Conservation (phyloP, 352 stramenopile genomes). For the Phytophthora ohioensis region DNA sequence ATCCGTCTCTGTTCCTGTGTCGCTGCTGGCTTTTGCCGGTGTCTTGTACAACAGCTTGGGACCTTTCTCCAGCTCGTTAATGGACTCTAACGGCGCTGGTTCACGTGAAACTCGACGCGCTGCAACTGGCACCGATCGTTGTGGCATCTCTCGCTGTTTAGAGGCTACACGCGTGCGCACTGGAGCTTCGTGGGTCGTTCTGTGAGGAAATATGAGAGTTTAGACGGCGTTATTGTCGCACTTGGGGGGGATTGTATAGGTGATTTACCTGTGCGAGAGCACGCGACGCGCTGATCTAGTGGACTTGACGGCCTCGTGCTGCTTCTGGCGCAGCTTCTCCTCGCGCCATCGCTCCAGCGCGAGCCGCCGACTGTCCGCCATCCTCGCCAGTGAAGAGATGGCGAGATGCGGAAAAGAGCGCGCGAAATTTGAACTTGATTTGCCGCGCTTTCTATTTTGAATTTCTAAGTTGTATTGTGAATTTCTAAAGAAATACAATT, state of each 20-base stretch:
- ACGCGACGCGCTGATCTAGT: slow-evolving; percentile 12
- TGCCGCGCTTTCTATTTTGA: slow-evolving; percentile 11
- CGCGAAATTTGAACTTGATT: slow-evolving; percentile 30
- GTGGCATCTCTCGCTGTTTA: background rate
- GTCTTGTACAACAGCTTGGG: slow-evolving; percentile 26
- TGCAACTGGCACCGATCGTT: background rate
- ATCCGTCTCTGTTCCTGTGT: background rate
- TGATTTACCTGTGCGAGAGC: slow-evolving; percentile 25
- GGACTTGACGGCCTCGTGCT: background rate
- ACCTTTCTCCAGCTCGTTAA: slow-evolving; percentile 24
- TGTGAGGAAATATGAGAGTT: slow-evolving; percentile 7
- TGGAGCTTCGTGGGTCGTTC: slow-evolving; percentile 5
- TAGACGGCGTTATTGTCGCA: background rate
- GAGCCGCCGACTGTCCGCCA: slow-evolving; percentile 63
- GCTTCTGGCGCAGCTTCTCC: slow-evolving; percentile 45
- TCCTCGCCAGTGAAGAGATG: slow-evolving; percentile 10
- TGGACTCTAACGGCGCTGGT: slow-evolving; percentile 8
- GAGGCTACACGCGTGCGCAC: background rate
- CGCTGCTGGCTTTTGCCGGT: slow-evolving; percentile 23
- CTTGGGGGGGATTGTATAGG: background rate
- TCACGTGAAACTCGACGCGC: slow-evolving; percentile 13
- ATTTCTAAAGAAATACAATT: background rate
- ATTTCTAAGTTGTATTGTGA: slow-evolving; percentile 9
- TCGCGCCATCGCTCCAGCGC: slow-evolving; percentile 77
- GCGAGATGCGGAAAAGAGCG: background rate